Evolutionary conservation across 805 yeast genomes (phyloP).

Genomic region (Starmerella lactis-condensi): DNA sequence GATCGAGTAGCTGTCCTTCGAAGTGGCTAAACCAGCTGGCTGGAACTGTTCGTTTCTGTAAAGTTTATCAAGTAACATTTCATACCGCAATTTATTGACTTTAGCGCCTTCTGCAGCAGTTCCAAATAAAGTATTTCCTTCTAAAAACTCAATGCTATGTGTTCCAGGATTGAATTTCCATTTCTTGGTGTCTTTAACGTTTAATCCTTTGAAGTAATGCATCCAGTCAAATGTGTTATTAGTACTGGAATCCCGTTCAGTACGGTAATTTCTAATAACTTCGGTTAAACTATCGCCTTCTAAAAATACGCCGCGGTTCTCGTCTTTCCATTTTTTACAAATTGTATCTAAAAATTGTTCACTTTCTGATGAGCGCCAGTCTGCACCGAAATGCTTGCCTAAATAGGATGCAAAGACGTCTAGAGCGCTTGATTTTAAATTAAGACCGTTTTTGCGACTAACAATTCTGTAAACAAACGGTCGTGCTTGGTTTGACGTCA

Average conservation of each 20-base stretch:
- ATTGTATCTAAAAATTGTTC: constrained; percentile 55
- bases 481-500: constrained; percentile 65
- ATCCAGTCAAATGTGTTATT: constrained; percentile 36
- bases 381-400: constrained; percentile 61
- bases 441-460: constrained; percentile 82
- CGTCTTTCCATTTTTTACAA: constrained; percentile 71
- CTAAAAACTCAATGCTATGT: constrained; percentile 32
- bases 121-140: constrained; percentile 8
- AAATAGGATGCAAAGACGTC: constrained; percentile 52
- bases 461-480: constrained; percentile 81
- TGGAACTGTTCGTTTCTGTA: constrained; percentile 62
- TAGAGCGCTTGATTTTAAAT: constrained; percentile 72
- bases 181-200: constrained; percentile 35
- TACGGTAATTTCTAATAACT: constrained; percentile 41
- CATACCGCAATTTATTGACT: constrained; percentile 32
- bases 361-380: constrained; percentile 59
- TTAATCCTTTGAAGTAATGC: constrained; percentile 49
- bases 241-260: constrained; percentile 6
- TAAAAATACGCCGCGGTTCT: constrained; percentile 69
- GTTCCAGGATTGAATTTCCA: constrained; percentile 12
- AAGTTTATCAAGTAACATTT: constrained; percentile 49
- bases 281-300: constrained; percentile 53
- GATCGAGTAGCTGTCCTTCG: constrained; percentile 22
- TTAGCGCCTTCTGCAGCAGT: constrained; percentile 13
- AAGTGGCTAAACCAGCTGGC: constrained; percentile 11